Evolutionary conservation across 2,329 filamentous ascomycete genomes (phyloP).

Genomic region (Zelopaecilomyces penicillatus): DNA sequence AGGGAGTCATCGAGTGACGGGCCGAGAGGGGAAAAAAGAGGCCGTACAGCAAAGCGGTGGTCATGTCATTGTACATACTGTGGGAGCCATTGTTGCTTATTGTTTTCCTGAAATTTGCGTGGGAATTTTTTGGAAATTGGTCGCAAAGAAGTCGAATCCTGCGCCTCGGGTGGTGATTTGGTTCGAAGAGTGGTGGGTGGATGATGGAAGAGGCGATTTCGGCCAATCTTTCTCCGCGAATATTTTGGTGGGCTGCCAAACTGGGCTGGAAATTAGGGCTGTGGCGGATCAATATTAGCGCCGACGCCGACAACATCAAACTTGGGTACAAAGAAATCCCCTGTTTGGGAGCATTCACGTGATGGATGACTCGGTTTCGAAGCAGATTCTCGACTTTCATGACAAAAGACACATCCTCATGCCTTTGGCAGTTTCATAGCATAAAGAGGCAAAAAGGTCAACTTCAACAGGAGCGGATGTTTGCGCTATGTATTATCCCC

Average conservation of each 20-base stretch:
- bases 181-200: conserved; percentile 8
- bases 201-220: conserved; percentile 7
- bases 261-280: conserved; percentile 26
- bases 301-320: too few relatives aligned
- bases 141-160: conserved; percentile 72
- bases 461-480: too few relatives aligned
- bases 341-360: too few relatives aligned
- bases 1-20: too few relatives aligned
- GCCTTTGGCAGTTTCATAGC: too few relatives aligned
- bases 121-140: conserved; percentile 22
- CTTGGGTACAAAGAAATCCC: too few relatives aligned
- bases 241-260: conserved; percentile 21
- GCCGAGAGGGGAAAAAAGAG: conserved; percentile 14
- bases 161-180: conserved; percentile 43
- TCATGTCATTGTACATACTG: conserved; percentile 61
- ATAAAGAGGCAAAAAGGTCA: too few relatives aligned
- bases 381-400: too few relatives aligned
- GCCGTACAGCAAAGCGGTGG: conserved; percentile 90
- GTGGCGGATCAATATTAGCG: conserved; percentile 13
- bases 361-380: too few relatives aligned
- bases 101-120: conserved; percentile 17
- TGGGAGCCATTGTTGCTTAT: conserved; percentile 67
- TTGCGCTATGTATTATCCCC: too few relatives aligned
- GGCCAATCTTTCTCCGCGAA: conserved; percentile 7
- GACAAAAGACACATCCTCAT: too few relatives aligned